Conservation (phyloP, 2,329 filamentous ascomycete species). For the Stenocarpella maydis region DNA sequence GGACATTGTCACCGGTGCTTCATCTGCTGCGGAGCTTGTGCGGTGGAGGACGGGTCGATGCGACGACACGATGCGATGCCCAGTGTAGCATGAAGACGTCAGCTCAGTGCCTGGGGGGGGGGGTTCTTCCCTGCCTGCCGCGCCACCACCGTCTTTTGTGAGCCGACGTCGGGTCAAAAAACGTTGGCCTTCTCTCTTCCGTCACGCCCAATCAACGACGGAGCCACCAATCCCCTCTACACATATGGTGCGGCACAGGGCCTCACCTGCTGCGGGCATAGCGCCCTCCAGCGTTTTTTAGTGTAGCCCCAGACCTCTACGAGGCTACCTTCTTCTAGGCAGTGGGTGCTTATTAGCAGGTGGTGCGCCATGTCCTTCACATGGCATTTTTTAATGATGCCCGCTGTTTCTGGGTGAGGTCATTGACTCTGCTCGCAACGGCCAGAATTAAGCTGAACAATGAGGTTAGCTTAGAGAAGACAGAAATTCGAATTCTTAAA, state of each 20-base stretch:
- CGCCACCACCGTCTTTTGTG: no score
- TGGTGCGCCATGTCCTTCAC: slow-evolving; percentile 3
- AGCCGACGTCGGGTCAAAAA: slow-evolving; percentile 20
- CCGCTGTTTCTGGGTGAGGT: slow-evolving; percentile 21
- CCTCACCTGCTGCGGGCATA: background rate
- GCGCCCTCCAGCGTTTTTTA: background rate
- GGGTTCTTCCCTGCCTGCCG: slow-evolving; percentile 22
- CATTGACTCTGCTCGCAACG: slow-evolving; percentile 23
- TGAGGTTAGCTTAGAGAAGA: background rate
- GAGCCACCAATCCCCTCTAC: slow-evolving; percentile 2
- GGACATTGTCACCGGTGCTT: slow-evolving; percentile 37
- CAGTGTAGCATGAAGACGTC: background rate
- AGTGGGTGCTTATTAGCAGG: background rate
- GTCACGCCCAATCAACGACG: slow-evolving; percentile 23
- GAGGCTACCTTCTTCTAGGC: background rate
- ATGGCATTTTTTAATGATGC: background rate
- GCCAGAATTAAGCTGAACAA: background rate
- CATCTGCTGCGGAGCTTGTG: slow-evolving; percentile 27
- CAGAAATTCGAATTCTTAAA: background rate
- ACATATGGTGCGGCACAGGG: background rate
- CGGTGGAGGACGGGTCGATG: slow-evolving; percentile 6
- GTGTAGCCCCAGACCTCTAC: background rate
- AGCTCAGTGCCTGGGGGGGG: no score
- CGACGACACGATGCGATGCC: slow-evolving; percentile 17
- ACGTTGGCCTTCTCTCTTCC: background rate